Evolutionary conservation across 2,329 filamentous ascomycete genomes (phyloP), one percentile per base, ranked within the genome.

Genomic region (Claviceps sorghi): DNA sequence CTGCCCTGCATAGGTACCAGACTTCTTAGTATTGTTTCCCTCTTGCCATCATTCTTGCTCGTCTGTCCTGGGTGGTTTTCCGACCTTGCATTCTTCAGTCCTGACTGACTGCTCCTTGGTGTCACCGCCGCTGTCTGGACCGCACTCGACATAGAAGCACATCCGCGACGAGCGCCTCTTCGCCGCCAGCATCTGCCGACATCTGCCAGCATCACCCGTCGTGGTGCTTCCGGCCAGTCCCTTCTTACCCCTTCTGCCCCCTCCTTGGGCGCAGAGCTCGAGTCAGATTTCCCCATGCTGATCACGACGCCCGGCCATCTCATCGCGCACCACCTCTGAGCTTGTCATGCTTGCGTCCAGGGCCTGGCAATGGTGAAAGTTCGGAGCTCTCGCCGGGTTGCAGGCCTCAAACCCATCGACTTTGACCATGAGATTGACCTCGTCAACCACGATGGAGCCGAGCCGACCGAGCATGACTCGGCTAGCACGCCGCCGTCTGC

Each of bases 391-490:
- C 79, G 79, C 61, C 78, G 80, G 60, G 75, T 71, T 40, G 63
- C 71, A 50, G 69, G 71, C 52, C 70, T 81, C 53, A 74, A 76
- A 64, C 78, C 82, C 57, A 70, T 68, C 63, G 79, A 84, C 58
- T 84, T 83, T 61, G 81, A 84, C 60, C 84, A 87, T 66, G 81
- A 83, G 64, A 89, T 90, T 62, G 69, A 64, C 58, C 77, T 90
- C 40, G 72, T 86, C 58, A 83, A 88, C 64, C 69, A 73, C 52
- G 71, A 72, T 61, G 58, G 44, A 47, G 41, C 40, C 17, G 47
- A 19, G 26, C 26, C 26, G 26, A 26, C 26, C 3, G 26, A 5
- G 15, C 17, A 50, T 22, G 47, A 42, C 19, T 57, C 62, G n/a
- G 59, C 60, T 22, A 61, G 56, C 60, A n/a, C 60, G 41, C n/a